These are phyloP conservation scores for Phyllosticta capitalensis DNA, from an alignment of 2,329 filamentous ascomycete genomes.

Conservation along the genomic window DNA sequence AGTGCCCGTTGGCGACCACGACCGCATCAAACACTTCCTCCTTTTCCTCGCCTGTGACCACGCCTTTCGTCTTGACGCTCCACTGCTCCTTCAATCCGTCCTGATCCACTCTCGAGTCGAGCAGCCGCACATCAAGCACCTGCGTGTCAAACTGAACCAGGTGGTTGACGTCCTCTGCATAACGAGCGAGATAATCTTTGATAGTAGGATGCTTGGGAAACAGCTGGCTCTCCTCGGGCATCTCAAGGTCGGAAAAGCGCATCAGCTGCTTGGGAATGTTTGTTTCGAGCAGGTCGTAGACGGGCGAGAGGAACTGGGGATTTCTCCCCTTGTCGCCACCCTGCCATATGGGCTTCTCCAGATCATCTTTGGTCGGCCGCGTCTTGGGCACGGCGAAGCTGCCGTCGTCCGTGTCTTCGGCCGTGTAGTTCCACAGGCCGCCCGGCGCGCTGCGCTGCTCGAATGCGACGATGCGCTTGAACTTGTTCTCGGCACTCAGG, in stretches of 20 bases:
- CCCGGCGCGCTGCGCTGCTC: slow-evolving; percentile 72
- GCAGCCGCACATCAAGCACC: slow-evolving; percentile 49
- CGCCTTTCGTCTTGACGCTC: slow-evolving; percentile 48
- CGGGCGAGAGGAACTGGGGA: slow-evolving; percentile 66
- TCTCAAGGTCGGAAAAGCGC: slow-evolving; percentile 63
- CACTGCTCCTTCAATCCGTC: slow-evolving; percentile 35
- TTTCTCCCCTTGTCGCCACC: slow-evolving; percentile 20
- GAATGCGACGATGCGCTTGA: slow-evolving; percentile 63
- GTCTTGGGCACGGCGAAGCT: slow-evolving; percentile 55
- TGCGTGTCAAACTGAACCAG: slow-evolving; percentile 62
- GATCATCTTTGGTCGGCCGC: slow-evolving; percentile 35
- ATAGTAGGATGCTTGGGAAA: slow-evolving; percentile 68
- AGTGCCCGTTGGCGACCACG: slow-evolving; percentile 40
- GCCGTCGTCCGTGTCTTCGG: slow-evolving; percentile 37
- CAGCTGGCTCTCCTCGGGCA: slow-evolving; percentile 54
- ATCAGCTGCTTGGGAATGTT: slow-evolving; percentile 80
- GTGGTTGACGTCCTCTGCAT: slow-evolving; percentile 57
- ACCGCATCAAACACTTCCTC: slow-evolving; percentile 46
- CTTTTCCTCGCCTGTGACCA: slow-evolving; percentile 34
- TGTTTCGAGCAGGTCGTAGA: slow-evolving; percentile 75
- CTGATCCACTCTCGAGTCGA: slow-evolving; percentile 15
- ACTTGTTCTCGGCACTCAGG: slow-evolving; percentile 60
- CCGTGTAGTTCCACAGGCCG: slow-evolving; percentile 78
- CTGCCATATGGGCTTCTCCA: slow-evolving; percentile 53
- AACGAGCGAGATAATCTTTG: slow-evolving; percentile 62